These are phyloP conservation scores for Telfairia occidentalis DNA, from an alignment of 331 rosid species.

Conservation along the genomic window DNA sequence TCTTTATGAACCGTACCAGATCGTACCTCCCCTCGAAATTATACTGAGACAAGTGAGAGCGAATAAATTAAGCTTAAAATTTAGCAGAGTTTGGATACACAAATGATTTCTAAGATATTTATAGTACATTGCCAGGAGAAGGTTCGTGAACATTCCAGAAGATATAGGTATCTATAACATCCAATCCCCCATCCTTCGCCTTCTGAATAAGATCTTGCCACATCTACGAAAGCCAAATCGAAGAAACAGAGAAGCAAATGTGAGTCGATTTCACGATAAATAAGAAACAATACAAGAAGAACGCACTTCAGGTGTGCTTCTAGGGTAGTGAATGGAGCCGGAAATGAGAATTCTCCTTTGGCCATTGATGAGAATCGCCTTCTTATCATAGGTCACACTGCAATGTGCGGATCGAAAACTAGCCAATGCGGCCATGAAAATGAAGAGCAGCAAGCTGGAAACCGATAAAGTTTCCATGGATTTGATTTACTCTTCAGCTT, in stretches of 20 bases:
- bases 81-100: background rate
- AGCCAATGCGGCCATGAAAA: slow-evolving; percentile 27
- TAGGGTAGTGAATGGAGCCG: slow-evolving; percentile 93
- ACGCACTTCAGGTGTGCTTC: slow-evolving; percentile 79
- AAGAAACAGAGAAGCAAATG: slow-evolving; percentile 1
- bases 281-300: background rate
- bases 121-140: slow-evolving; percentile 74
- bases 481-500: slow-evolving; percentile 13
- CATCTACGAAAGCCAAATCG: slow-evolving; percentile 46
- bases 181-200: slow-evolving; percentile 89
- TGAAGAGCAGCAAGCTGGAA: slow-evolving; percentile 34
- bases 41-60: slow-evolving; percentile 39
- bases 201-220: slow-evolving; percentile 88
- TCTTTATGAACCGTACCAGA: slow-evolving; percentile 75
- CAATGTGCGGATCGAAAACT: slow-evolving; percentile 37
- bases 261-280: background rate
- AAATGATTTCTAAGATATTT: slow-evolving; percentile 12
- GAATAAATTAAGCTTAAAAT: background rate
- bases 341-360: slow-evolving; percentile 72
- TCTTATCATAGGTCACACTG: slow-evolving; percentile 64
- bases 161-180: slow-evolving; percentile 83
- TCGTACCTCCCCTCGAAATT: slow-evolving; percentile 88
- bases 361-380: slow-evolving; percentile 80
- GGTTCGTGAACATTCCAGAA: slow-evolving; percentile 97
- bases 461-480: slow-evolving; percentile 43